Evolutionary conservation across 805 yeast species (phyloP).

Genomic region (Starmerella davenportii): DNA sequence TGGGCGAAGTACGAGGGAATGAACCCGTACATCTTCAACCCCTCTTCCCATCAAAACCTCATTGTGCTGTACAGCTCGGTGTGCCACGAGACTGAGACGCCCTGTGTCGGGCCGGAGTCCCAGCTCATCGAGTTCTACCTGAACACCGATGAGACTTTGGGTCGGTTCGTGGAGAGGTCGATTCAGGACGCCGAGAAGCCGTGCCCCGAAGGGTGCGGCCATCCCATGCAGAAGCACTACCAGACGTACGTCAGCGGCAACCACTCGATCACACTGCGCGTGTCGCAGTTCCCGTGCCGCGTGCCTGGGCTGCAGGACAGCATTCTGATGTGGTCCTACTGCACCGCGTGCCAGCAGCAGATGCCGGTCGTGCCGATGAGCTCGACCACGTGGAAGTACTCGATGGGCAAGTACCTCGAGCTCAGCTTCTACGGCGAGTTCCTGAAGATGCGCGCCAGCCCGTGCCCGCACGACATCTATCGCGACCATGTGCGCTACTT

Average conservation of each 20-base stretch:
- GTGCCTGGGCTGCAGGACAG: slow-evolving; percentile 46
- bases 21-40: slow-evolving; percentile 43
- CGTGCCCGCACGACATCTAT: slow-evolving; percentile 66
- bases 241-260: slow-evolving; percentile 76
- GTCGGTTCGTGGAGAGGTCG: slow-evolving; percentile 69
- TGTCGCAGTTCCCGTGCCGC: slow-evolving; percentile 42
- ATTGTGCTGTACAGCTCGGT: slow-evolving; percentile 67
- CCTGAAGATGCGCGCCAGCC: slow-evolving; percentile 39
- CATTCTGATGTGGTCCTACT: slow-evolving; percentile 79
- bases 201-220: slow-evolving; percentile 75
- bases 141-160: slow-evolving; percentile 78
- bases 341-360: slow-evolving; percentile 56
- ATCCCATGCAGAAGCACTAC: slow-evolving; percentile 51
- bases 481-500: slow-evolving; percentile 71
- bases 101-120: slow-evolving; percentile 82
- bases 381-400: slow-evolving; percentile 72
- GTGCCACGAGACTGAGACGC: slow-evolving; percentile 67
- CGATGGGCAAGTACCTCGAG: slow-evolving; percentile 87
- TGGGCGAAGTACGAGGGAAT: slow-evolving; percentile 49
- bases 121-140: slow-evolving; percentile 73
- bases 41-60: slow-evolving; percentile 60
- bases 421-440: slow-evolving; percentile 56
- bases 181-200: slow-evolving; percentile 45
- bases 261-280: slow-evolving; percentile 60
- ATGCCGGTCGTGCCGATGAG: slow-evolving; percentile 71